These are phyloP conservation scores for barrel medic (Medicago truncatula) DNA, from an alignment of 306 rosid genomes.

Conservation along the genomic window DNA sequence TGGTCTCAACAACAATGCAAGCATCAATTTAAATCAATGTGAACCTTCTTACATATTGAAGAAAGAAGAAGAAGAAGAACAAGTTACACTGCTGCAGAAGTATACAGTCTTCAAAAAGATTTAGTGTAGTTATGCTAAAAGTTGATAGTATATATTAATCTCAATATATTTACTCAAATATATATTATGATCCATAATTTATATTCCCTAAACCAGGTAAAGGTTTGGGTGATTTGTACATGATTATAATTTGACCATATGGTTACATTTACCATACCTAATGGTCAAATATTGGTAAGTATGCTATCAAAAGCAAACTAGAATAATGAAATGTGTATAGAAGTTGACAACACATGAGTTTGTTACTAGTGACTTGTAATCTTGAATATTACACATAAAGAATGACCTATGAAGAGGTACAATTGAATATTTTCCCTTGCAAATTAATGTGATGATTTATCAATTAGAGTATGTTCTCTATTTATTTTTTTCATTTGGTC, in stretches of 20 bases:
- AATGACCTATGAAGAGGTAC: background rate
- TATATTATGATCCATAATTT: constrained; percentile 43
- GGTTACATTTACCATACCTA: constrained; percentile 26
- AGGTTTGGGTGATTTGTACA: constrained; percentile 48
- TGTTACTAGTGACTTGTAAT: background rate
- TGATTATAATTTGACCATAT: constrained; percentile 35
- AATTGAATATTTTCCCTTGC: constrained; percentile 8
- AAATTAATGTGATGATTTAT: constrained; percentile 6
- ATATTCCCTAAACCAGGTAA: constrained; percentile 42
- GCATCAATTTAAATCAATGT: constrained; percentile 52
- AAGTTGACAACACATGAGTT: constrained; percentile 32
- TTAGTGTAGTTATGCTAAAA: constrained; percentile 37
- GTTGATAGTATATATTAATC: constrained; percentile 36
- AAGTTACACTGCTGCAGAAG: constrained; percentile 29
- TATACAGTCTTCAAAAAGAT: constrained; percentile 13
- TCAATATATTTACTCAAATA: constrained; percentile 22
- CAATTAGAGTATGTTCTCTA: background rate
- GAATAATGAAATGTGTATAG: constrained; percentile 47
- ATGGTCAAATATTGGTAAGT: constrained; percentile 30
- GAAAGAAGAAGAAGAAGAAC: constrained; percentile 35
- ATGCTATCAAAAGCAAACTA: constrained; percentile 41
- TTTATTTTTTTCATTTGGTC: background rate
- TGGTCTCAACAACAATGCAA: constrained; percentile 75
- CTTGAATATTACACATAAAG: constrained; percentile 26
- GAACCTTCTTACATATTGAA: constrained; percentile 37